Conservation (phyloP, 163 green algal genomes). For the Scenedesmus sp. region DNA sequence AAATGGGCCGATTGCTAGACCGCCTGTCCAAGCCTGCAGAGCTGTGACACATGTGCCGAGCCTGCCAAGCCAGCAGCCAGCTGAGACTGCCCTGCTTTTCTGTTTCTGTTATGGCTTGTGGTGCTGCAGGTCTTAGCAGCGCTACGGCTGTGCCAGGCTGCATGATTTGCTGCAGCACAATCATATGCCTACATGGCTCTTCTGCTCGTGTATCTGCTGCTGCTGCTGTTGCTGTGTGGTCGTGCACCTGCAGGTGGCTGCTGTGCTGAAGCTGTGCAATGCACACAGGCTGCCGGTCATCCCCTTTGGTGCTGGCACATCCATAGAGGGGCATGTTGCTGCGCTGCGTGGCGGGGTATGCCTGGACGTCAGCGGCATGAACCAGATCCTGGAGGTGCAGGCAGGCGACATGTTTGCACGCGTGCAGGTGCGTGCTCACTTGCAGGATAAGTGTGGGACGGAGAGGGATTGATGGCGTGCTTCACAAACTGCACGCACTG, state of each 20-base stretch:
- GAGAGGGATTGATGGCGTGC: too few species aligned
- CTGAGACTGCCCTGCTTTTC: too few species aligned
- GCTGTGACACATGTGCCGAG: too few species aligned
- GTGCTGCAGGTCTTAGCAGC: too few species aligned
- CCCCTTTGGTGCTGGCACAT: conserved; percentile 78
- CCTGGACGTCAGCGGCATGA: conserved; percentile 74
- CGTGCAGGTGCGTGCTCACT: conserved; percentile 62
- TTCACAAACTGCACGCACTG: too few species aligned
- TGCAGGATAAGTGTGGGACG: not conserved
- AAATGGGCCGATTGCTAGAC: too few species aligned
- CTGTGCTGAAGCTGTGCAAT: conserved; percentile 60
- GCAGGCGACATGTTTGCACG: conserved; percentile 74
- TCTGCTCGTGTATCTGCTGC: not conserved
- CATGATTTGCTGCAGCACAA: not conserved
- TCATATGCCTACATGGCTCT: not conserved
- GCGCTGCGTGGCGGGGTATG: conserved; percentile 74
- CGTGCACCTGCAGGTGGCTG: conserved; percentile 44
- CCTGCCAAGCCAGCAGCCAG: too few species aligned
- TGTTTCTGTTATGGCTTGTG: too few species aligned
- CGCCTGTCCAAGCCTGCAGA: too few species aligned
- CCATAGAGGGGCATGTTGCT: conserved; percentile 82
- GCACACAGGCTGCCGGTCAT: conserved; percentile 62
- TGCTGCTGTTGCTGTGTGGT: not conserved
- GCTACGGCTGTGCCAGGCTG: not conserved
- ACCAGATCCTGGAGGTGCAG: conserved; percentile 65